Evolutionary conservation across 768 basidiomycete species (phyloP), one percentile per base, ranked within the genome.

Genomic region (Termitomyces sp.): DNA sequence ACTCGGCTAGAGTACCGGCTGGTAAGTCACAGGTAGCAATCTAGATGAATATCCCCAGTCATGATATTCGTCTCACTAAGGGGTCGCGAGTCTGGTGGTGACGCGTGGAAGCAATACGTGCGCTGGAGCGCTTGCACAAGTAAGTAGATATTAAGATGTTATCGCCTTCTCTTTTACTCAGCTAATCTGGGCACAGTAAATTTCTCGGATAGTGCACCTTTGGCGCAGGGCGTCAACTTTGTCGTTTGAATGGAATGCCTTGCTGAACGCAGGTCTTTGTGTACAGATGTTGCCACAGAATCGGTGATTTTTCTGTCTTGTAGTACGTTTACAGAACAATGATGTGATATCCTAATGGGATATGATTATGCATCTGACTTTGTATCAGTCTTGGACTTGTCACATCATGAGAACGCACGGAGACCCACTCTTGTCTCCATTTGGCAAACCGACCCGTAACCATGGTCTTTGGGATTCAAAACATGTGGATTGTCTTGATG

Each of bases 51-150:
- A 44, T 39, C 14, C 33, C 33, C 40, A 51, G 40, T 62, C 33
- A 60, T 33, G 42, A 36, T 40, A 36, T 65, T 59, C 57, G 53
- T 55, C 39, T 55, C 62, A 67, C 36, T 63, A n/a, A 89, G 89
- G 94, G 96, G 96, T 20, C 86, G 96, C 49, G 96, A 98, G 76
- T 93, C 92, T 7, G 96, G 96, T 39, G 95, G 95, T 53, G 96
- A 98, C 72, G 90, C 95, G n/a, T 98, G 96, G 96, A 95, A 95
- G 71, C 92, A 96, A 72, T 95, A 95, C 65, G 90, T 95, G 40
- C 85, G 93, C 52, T 95, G 91, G 91, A 88, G 88, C 72, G 85
- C 89, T 46, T 95, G 92, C 71, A 97, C 95, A 12, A 76, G 82
- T 82, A 67, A 50, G 78, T 62, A 18, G 32, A 30, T n/a, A n/a